phyloP scores from a whole-genome alignment of 2,329 filamentous ascomycete genomes.

The Biscogniauxia marginata region DNA sequence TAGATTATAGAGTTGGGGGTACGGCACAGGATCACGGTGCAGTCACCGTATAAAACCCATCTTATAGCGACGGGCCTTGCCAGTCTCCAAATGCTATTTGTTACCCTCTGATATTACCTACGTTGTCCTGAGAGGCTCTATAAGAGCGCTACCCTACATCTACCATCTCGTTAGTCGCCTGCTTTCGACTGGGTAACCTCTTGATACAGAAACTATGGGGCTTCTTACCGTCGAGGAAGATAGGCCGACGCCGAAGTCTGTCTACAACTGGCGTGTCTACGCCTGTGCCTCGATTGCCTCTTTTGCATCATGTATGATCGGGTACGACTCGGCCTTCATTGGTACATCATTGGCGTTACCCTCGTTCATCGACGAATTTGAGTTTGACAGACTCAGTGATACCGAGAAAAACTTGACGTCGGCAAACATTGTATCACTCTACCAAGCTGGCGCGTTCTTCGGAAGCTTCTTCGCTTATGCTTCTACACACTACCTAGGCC shows the following conservation, averaged over 20 bases:
- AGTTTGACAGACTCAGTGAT: conserved; percentile 50
- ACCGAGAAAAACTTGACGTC: conserved; percentile 58
- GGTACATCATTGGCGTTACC: conserved; percentile 70
- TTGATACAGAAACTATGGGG: conserved; percentile 35
- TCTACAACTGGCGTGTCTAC: conserved; percentile 63
- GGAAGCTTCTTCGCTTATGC: conserved; percentile 69
- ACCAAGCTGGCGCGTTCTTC: conserved; percentile 83
- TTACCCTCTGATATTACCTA: not conserved
- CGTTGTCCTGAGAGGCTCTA: not conserved
- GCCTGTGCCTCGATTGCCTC: conserved; percentile 52
- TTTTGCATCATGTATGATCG: conserved; percentile 57
- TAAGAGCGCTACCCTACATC: not conserved
- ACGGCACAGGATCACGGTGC: not conserved
- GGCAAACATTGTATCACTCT: conserved; percentile 76
- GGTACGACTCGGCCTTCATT: conserved; percentile 73
- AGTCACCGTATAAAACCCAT: not conserved
- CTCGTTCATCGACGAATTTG: conserved; percentile 69
- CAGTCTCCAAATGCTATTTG: not conserved
- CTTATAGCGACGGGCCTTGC: not conserved
- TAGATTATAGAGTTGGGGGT: not conserved
- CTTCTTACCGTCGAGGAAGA: conserved; percentile 54
- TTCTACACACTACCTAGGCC: conserved; percentile 65
- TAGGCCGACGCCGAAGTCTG: conserved; percentile 53
- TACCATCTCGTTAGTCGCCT: not conserved
- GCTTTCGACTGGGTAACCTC: not conserved